These are phyloP conservation scores for Myrica gale DNA, from an alignment of 306 rosid genomes.

Conservation along the genomic window DNA sequence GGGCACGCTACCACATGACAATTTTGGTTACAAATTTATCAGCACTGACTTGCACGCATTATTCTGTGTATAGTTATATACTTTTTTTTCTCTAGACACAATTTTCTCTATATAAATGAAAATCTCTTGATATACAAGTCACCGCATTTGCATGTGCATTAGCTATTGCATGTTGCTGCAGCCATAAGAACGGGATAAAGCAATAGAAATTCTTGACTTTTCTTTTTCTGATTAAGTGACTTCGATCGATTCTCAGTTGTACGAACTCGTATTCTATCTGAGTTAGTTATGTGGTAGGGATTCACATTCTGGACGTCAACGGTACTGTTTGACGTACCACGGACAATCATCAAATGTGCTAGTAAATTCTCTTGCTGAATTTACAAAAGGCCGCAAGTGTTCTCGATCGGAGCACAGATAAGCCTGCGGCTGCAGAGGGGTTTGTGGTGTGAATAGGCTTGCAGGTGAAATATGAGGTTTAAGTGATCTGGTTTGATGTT, in stretches of 20 bases:
- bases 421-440: too few relatives aligned
- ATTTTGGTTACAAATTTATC: conserved; percentile 5
- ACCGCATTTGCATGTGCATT: conserved; percentile 26
- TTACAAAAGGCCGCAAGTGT: too few relatives aligned
- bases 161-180: conserved; percentile 44
- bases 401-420: too few relatives aligned
- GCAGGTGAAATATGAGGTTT: background rate
- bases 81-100: conserved; percentile 11
- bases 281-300: background rate
- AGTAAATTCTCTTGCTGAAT: too few relatives aligned
- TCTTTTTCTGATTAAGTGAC: conserved; percentile 22
- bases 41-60: conserved; percentile 20
- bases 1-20: conserved; percentile 28
- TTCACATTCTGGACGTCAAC: background rate
- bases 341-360: too few relatives aligned
- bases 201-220: conserved; percentile 8
- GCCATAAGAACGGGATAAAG: conserved; percentile 1
- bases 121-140: conserved; percentile 40
- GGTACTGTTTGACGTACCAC: background rate
- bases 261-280: conserved; percentile 4
- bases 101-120: conserved; percentile 9
- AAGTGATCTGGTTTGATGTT: too few relatives aligned
- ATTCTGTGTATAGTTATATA: conserved; percentile 15
- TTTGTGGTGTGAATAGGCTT: too few relatives aligned
- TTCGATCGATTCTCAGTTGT: conserved; percentile 1